Percentiles rank a stretch among this genome's conserved stretches.
Conservation (phyloP, 345 rosid genomes). For the Leavenworthia alabamica region DNA sequence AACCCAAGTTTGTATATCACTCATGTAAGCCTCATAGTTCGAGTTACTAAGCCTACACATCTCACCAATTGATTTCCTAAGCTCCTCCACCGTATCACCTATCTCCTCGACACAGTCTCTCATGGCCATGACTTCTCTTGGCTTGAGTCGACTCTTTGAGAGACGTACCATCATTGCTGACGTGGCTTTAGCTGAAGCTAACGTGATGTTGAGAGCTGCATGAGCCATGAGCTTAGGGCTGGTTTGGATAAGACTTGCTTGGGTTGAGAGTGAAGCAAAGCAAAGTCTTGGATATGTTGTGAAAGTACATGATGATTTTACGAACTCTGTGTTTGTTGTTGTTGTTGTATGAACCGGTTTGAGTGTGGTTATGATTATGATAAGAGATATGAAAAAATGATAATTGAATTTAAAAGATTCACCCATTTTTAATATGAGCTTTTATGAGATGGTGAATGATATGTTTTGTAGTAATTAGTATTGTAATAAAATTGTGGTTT, state of each 20-base stretch:
- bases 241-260: constrained; percentile 49
- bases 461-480: too few species aligned
- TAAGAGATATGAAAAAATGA: constrained; percentile 8
- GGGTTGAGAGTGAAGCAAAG: constrained; percentile 43
- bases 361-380: constrained; percentile 8
- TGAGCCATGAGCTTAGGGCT: constrained; percentile 64
- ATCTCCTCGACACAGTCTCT: constrained; percentile 62
- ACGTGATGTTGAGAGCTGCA: constrained; percentile 56
- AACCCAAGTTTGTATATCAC: constrained; percentile 67
- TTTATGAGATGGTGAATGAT: background rate
- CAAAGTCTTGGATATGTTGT: constrained; percentile 69
- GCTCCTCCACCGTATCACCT: constrained; percentile 47
- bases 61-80: constrained; percentile 52
- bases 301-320: constrained; percentile 47
- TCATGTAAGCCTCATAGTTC: constrained; percentile 36
- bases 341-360: constrained; percentile 7
- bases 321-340: constrained; percentile 41
- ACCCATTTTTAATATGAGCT: constrained; percentile 13
- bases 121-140: constrained; percentile 50
- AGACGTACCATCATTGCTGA: constrained; percentile 40
- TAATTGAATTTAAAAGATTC: background rate
- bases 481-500: too few species aligned
- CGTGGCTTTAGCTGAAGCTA: constrained; percentile 38
- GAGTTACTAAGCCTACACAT: constrained; percentile 33
- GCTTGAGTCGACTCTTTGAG: constrained; percentile 39